Conservation (phyloP, 2,329 filamentous ascomycete genomes). For the Fusarium miscanthi region DNA sequence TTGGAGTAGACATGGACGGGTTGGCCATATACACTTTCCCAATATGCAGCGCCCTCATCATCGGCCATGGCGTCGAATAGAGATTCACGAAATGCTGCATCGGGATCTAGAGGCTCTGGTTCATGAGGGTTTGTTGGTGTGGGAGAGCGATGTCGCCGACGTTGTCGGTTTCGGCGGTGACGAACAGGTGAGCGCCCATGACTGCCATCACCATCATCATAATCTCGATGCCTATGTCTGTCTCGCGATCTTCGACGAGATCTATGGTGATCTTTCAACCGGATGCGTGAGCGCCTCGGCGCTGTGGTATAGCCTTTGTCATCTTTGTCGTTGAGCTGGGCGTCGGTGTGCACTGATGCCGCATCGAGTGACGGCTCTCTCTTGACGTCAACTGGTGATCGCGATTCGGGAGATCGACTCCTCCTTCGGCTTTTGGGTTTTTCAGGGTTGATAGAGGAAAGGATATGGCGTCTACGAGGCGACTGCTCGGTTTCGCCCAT, state of each 20-base stretch:
- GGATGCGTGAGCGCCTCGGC: constrained; percentile 49
- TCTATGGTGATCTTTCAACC: constrained; percentile 48
- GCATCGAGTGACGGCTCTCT: constrained; percentile 7
- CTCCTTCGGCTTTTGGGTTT: constrained; percentile 12
- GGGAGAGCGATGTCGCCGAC: constrained; percentile 55
- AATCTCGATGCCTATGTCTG: constrained; percentile 16
- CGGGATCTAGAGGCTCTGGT: constrained; percentile 67
- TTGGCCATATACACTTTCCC: constrained; percentile 96
- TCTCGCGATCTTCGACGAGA: constrained; percentile 43
- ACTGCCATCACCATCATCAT: constrained; percentile 38
- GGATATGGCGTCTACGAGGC: constrained; percentile 59
- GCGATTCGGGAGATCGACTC: constrained; percentile 20
- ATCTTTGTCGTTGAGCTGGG: constrained; percentile 27
- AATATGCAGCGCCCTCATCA: constrained; percentile 94
- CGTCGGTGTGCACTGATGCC: constrained; percentile 10
- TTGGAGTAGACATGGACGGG: constrained; percentile 84
- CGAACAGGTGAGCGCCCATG: constrained; percentile 39
- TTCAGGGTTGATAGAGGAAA: constrained; percentile 59
- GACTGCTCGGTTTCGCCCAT: constrained; percentile 52
- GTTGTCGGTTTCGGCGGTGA: constrained; percentile 49
- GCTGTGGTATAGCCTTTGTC: constrained; percentile 37
- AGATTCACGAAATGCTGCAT: constrained; percentile 87
- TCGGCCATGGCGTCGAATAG: constrained; percentile 97
- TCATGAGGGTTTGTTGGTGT: constrained; percentile 61
- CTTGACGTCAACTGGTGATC: constrained; percentile 8